A percentile compares a stretch with the other conserved stretches of the same genome.
Evolutionary conservation across 2,329 filamentous ascomycete genomes (phyloP).

Genomic region (Penicillium sp.): DNA sequence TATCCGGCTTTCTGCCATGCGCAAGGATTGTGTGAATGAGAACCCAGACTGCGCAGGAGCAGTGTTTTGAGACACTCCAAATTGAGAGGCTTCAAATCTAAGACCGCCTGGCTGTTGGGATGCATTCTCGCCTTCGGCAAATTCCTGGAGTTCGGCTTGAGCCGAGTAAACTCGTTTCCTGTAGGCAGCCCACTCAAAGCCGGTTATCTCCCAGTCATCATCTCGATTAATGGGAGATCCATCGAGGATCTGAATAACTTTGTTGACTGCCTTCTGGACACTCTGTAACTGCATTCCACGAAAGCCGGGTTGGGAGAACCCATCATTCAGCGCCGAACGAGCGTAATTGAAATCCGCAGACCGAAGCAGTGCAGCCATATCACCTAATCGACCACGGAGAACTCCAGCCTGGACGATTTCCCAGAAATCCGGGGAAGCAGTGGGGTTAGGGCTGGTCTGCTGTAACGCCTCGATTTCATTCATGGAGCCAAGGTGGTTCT

Average conservation of each 20-base stretch:
- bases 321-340: constrained; percentile 59
- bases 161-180: constrained; percentile 68
- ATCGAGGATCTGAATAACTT: constrained; percentile 66
- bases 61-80: constrained; percentile 41
- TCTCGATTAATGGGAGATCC: constrained; percentile 64
- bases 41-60: constrained; percentile 32
- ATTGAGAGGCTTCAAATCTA: constrained; percentile 46
- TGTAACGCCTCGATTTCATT: constrained; percentile 64
- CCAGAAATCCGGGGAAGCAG: constrained; percentile 77
- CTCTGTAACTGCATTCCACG: constrained; percentile 71
- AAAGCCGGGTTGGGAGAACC: constrained; percentile 64
- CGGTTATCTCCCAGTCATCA: constrained; percentile 75
- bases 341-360: constrained; percentile 77
- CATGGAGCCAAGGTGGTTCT: constrained; percentile 68
- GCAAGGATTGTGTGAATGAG: constrained; percentile 63
- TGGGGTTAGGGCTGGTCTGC: constrained; percentile 65
- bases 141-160: constrained; percentile 66
- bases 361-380: constrained; percentile 64
- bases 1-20: constrained; percentile 77
- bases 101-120: constrained; percentile 38
- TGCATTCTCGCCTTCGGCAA: constrained; percentile 69
- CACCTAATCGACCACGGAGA: constrained; percentile 68
- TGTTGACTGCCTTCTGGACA: constrained; percentile 66
- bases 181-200: constrained; percentile 79
- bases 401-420: constrained; percentile 71